Conservation (phyloP, 176 grass and related monocot species). For the Miscanthus lutarioriparius region DNA sequence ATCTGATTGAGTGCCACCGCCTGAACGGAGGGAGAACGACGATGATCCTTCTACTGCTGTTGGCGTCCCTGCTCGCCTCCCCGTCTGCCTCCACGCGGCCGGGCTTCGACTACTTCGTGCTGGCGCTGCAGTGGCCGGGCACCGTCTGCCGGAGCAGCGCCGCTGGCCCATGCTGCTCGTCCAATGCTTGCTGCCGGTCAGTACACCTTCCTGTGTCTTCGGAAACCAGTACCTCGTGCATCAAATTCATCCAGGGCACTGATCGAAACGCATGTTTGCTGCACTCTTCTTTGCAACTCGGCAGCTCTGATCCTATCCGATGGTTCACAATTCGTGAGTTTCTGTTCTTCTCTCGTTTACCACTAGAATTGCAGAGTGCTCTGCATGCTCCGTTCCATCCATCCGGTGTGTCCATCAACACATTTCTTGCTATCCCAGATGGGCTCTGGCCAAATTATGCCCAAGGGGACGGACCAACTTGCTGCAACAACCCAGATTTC, state of each 20-base stretch:
- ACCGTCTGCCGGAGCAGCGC: conserved; percentile 47
- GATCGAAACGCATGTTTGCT: neutral
- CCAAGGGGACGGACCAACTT: neutral
- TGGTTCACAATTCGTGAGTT: conserved; percentile 12
- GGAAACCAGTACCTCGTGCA: neutral
- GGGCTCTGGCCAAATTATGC: conserved; percentile 9
- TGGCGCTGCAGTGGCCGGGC: conserved; percentile 86
- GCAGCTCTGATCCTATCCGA: neutral
- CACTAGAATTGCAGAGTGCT: neutral
- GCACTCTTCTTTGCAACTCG: neutral
- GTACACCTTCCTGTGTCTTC: neutral
- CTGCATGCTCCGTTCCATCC: neutral
- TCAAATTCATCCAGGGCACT: neutral
- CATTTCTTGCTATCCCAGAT: neutral
- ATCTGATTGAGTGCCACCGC: neutral
- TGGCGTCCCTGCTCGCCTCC: neutral
- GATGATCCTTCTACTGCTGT: neutral
- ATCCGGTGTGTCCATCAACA: neutral
- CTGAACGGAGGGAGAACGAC: neutral
- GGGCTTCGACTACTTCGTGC: conserved; percentile 78
- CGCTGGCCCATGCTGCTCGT: conserved; percentile 71
- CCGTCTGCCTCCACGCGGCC: neutral
- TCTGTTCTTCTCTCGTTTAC: too few relatives aligned
- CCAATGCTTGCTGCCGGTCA: conserved; percentile 86
- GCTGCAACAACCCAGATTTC: conserved; percentile 12